These are phyloP conservation scores for Akanthomyces lecanii DNA, from an alignment of 2,329 filamentous ascomycete species.

Conservation along the genomic window DNA sequence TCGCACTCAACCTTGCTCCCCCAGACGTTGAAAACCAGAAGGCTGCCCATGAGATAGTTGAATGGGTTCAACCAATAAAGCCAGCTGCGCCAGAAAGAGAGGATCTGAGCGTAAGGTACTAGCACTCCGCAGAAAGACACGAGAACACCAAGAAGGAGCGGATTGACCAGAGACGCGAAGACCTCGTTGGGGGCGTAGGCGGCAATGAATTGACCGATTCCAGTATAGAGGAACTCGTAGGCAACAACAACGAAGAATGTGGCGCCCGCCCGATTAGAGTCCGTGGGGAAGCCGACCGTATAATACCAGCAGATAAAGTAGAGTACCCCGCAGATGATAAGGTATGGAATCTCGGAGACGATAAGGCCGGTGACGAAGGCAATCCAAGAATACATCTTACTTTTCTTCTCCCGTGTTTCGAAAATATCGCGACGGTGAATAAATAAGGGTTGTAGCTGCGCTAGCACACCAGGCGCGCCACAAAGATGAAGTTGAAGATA, in stretches of 20 bases:
- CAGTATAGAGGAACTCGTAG: constrained; percentile 58
- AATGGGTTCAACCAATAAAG: constrained; percentile 59
- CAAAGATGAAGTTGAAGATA: constrained; percentile 61
- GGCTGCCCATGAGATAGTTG: constrained; percentile 55
- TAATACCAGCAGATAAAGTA: constrained; percentile 57
- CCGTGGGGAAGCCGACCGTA: constrained; percentile 46
- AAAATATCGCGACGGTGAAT: constrained; percentile 54
- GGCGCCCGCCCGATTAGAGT: constrained; percentile 44
- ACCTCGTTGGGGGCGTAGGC: constrained; percentile 59
- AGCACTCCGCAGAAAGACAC: constrained; percentile 72
- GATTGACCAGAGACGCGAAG: constrained; percentile 55
- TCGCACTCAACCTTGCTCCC: constrained; percentile 43
- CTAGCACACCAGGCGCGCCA: constrained; percentile 54
- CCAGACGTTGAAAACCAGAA: constrained; percentile 51
- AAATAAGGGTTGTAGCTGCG: constrained; percentile 57
- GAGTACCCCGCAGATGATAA: constrained; percentile 39
- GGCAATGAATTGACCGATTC: constrained; percentile 59
- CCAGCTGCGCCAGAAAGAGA: constrained; percentile 65
- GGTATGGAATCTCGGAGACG: constrained; percentile 44
- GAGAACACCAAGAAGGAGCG: constrained; percentile 52
- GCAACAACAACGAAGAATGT: constrained; percentile 52
- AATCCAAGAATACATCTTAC: constrained; percentile 57
- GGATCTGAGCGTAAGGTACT: constrained; percentile 60
- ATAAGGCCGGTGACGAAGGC: constrained; percentile 53
- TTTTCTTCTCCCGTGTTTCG: constrained; percentile 56